Evolutionary conservation across 148 eudicot species (phyloP).

Genomic region (Rhododendron griersonianum): DNA sequence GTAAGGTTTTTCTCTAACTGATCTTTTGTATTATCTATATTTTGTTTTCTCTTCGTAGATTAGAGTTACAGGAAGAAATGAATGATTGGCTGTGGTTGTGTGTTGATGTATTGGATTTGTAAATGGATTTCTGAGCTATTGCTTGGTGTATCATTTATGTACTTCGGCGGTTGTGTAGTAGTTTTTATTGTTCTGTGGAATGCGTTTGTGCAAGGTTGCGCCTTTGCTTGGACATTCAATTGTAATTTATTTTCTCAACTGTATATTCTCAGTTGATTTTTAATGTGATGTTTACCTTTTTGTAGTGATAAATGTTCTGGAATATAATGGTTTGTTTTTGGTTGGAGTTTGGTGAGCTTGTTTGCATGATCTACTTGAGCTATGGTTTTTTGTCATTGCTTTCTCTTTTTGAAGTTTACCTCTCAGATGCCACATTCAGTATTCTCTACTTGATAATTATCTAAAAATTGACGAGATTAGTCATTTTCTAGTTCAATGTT

Average conservation of each 20-base stretch:
- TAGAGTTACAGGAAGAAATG: background rate
- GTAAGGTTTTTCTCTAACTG: background rate
- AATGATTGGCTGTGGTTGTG: constrained; percentile 1
- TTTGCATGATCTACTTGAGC: background rate
- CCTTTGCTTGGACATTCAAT: constrained; percentile 6
- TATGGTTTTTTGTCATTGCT: background rate
- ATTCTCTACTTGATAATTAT: background rate
- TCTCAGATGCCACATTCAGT: background rate
- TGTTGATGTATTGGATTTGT: background rate
- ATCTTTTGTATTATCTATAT: background rate
- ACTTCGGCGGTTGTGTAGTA: background rate
- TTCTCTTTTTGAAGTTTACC: background rate
- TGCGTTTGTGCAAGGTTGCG: background rate
- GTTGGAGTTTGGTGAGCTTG: background rate
- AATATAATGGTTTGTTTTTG: background rate
- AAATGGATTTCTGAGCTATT: background rate
- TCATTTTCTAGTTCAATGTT: background rate
- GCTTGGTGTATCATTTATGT: background rate
- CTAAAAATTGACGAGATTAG: background rate
- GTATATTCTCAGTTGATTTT: background rate
- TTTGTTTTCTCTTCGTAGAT: background rate
- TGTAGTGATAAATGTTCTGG: background rate
- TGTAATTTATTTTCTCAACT: background rate
- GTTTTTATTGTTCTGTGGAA: background rate
- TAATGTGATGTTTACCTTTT: background rate